Conservation (phyloP, 2,329 filamentous ascomycete species). For the Zymoseptoria pseudotritici region DNA sequence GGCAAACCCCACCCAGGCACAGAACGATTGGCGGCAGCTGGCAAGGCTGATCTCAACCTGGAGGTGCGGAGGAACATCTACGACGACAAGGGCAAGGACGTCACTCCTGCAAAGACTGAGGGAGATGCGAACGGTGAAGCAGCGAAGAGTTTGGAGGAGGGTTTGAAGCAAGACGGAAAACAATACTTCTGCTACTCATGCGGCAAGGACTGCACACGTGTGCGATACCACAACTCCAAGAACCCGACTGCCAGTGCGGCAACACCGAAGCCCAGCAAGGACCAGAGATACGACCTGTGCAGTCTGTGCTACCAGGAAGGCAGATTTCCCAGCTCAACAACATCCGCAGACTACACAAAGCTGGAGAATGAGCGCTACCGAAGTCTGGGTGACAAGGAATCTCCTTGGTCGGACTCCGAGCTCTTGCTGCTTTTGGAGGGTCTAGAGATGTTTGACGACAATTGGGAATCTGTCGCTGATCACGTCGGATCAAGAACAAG, state of each 20-base stretch:
- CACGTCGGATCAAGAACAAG: conserved; percentile 85
- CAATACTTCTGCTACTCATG: conserved; percentile 80
- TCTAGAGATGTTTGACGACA: conserved; percentile 86
- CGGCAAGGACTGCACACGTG: conserved; percentile 75
- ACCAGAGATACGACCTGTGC: conserved; percentile 78
- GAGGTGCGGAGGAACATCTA: conserved; percentile 93
- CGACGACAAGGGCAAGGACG: conserved; percentile 80
- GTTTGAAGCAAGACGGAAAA: conserved; percentile 56
- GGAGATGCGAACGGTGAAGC: conserved; percentile 61
- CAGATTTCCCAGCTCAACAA: conserved; percentile 72
- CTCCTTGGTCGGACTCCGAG: conserved; percentile 86
- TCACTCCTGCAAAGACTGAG: conserved; percentile 52
- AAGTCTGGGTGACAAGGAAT: conserved; percentile 70
- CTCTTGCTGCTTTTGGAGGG: conserved; percentile 82
- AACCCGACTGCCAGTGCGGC: conserved; percentile 40
- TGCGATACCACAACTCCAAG: conserved; percentile 65
- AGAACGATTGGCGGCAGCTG: conserved; percentile 60
- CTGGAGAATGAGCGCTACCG: conserved; percentile 83
- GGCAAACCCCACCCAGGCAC: conserved; percentile 60
- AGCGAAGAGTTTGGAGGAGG: conserved; percentile 53
- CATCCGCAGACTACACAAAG: conserved; percentile 74
- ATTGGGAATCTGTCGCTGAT: conserved; percentile 89
- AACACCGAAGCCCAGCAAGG: conserved; percentile 46
- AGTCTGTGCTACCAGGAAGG: conserved; percentile 83
- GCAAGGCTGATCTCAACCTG: conserved; percentile 80